phyloP scores from a whole-genome alignment of 1,139 yeast genomes.

The Pichiaceae sp. region DNA sequence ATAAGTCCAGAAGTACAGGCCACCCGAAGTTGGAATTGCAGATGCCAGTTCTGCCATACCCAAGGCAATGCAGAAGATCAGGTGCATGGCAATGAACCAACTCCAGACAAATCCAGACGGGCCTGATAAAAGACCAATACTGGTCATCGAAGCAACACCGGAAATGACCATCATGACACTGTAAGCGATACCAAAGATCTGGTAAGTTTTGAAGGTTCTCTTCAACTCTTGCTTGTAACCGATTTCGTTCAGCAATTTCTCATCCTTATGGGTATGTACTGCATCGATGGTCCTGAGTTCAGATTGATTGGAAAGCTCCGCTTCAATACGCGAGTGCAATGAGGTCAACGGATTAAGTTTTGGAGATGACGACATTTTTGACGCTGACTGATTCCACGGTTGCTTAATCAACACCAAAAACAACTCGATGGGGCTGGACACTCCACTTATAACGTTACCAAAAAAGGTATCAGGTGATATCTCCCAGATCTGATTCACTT shows the following conservation, averaged over 20 bases:
- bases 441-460: no score
- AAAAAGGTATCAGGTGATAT: no score
- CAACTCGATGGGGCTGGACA: no score
- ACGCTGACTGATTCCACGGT: no score
- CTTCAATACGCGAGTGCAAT: neutral
- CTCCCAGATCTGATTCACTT: no score
- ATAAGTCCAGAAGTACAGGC: conserved; percentile 51
- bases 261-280: conserved; percentile 26
- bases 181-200: conserved; percentile 44
- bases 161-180: conserved; percentile 46
- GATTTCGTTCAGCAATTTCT: conserved; percentile 29
- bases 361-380: neutral
- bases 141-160: conserved; percentile 32
- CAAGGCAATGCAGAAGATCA: conserved; percentile 41
- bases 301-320: neutral
- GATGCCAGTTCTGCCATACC: conserved; percentile 56
- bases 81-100: conserved; percentile 47
- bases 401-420: no score
- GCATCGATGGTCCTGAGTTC: conserved; percentile 19
- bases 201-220: conserved; percentile 37
- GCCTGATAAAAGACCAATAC: conserved; percentile 38
- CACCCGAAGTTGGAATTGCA: conserved; percentile 66
- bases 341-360: neutral
- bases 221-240: conserved; percentile 42
- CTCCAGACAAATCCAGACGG: conserved; percentile 58